A percentile compares a stretch with the other conserved stretches of the same genome.
Conservation (phyloP, 129 eudicot species). For the Pulicaria dysenterica region DNA sequence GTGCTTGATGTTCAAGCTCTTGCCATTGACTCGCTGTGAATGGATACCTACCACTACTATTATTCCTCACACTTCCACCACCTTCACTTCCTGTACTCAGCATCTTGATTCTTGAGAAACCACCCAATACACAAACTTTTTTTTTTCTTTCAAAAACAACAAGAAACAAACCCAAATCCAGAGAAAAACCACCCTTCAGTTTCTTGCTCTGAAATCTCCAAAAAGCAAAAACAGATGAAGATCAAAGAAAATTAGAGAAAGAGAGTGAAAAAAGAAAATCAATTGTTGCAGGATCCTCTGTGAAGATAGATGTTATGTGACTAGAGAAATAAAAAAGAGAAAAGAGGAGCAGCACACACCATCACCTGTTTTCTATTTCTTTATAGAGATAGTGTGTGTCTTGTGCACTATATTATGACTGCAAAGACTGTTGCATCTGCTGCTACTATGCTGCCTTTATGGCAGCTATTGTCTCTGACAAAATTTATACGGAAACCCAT, state of each 20-base stretch:
- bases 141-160: too few species aligned
- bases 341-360: conserved; percentile 9
- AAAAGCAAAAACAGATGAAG: neutral
- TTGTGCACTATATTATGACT: conserved; percentile 69
- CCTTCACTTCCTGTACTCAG: conserved; percentile 36
- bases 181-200: neutral
- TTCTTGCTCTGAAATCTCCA: neutral
- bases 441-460: conserved; percentile 60
- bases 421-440: conserved; percentile 56
- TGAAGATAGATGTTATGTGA: conserved; percentile 17
- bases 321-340: conserved; percentile 13
- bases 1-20: conserved; percentile 94
- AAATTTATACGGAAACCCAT: conserved; percentile 65
- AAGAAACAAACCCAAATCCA: neutral
- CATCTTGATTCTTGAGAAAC: conserved; percentile 36
- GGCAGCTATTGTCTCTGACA: conserved; percentile 83
- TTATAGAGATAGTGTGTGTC: conserved; percentile 27
- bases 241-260: neutral
- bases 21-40: conserved; percentile 90
- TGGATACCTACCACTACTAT: conserved; percentile 48
- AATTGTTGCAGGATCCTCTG: neutral
- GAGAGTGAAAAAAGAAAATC: neutral
- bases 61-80: conserved; percentile 27
- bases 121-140: neutral
- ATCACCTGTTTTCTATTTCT: conserved; percentile 27